phyloP scores from a whole-genome alignment of 495 filamentous ascomycete genomes.

The Gamarada debralockiae region DNA sequence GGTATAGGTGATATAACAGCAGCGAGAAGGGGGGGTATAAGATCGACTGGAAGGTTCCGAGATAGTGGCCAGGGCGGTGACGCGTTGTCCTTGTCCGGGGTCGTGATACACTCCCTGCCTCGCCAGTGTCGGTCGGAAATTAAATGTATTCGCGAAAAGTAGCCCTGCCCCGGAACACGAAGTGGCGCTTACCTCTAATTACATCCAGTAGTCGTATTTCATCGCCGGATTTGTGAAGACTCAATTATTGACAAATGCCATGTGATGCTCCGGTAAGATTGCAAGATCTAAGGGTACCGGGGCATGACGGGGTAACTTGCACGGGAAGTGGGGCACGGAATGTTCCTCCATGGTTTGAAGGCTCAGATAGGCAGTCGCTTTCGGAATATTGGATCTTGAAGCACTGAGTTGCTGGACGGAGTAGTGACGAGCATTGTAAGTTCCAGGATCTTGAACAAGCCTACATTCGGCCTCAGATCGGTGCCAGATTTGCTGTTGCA shows the following conservation, averaged over 20 bases:
- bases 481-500: no score
- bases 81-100: neutral
- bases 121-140: slow-evolving; percentile 7
- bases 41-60: slow-evolving; percentile 11
- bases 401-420: no score
- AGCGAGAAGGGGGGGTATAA: slow-evolving; percentile 1
- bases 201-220: neutral
- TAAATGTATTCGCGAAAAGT: slow-evolving; percentile 2
- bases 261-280: slow-evolving; percentile 12
- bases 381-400: no score
- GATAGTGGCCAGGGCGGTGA: neutral
- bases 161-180: slow-evolving; percentile 1
- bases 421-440: no score
- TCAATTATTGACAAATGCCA: neutral
- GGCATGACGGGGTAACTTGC: no score
- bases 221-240: neutral
- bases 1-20: slow-evolving; percentile 2
- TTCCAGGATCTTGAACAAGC: no score
- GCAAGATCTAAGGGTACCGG: no score
- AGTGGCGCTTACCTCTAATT: neutral
- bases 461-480: no score
- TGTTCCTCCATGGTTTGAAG: no score
- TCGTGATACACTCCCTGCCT: slow-evolving; percentile 12
- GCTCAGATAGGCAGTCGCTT: no score
- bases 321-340: no score